These are phyloP conservation scores for Stereum hirsutum DNA, from an alignment of 1,284 basidiomycete species.

Conservation along the genomic window DNA sequence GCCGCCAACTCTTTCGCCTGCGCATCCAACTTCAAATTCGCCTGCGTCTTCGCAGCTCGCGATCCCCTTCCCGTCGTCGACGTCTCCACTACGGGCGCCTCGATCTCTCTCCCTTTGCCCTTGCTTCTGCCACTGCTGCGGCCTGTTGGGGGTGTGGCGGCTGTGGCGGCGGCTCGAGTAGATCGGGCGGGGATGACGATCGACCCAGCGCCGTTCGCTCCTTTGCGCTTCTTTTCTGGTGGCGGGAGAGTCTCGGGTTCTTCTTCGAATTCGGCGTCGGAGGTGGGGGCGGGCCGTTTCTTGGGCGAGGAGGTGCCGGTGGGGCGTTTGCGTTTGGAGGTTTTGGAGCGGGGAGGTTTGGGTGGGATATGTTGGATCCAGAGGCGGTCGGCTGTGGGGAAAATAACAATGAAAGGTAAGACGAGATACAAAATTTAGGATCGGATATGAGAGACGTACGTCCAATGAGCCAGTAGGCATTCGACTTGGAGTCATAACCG, in stretches of 20 bases:
- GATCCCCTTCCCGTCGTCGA: slow-evolving; percentile 28
- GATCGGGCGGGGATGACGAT: slow-evolving; percentile 8
- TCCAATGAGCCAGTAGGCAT: slow-evolving; percentile 87
- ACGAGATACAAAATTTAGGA: neutral
- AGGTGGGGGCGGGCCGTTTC: slow-evolving; percentile 7
- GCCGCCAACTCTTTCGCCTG: slow-evolving; percentile 63
- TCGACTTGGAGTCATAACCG: slow-evolving; percentile 74
- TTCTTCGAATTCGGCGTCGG: slow-evolving; percentile 17
- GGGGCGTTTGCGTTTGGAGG: slow-evolving; percentile 47
- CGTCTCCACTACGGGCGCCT: slow-evolving; percentile 12
- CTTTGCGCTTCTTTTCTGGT: slow-evolving; percentile 19
- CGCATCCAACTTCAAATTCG: slow-evolving; percentile 55
- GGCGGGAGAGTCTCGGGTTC: slow-evolving; percentile 9
- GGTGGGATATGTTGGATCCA: slow-evolving; percentile 77
- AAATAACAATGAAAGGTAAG: slow-evolving; percentile 4
- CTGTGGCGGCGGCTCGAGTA: slow-evolving; percentile 18
- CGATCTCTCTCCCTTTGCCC: slow-evolving; percentile 6
- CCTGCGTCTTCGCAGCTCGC: slow-evolving; percentile 60
- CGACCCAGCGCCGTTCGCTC: slow-evolving; percentile 1
- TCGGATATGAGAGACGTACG: slow-evolving; percentile 33
- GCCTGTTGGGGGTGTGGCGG: slow-evolving; percentile 14
- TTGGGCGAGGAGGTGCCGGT: slow-evolving; percentile 10
- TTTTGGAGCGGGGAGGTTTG: slow-evolving; percentile 34
- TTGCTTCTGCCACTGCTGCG: slow-evolving; percentile 10
- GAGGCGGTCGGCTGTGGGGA: slow-evolving; percentile 58